Conservation (phyloP, 805 yeast species). For the Starmera dryadoides region DNA sequence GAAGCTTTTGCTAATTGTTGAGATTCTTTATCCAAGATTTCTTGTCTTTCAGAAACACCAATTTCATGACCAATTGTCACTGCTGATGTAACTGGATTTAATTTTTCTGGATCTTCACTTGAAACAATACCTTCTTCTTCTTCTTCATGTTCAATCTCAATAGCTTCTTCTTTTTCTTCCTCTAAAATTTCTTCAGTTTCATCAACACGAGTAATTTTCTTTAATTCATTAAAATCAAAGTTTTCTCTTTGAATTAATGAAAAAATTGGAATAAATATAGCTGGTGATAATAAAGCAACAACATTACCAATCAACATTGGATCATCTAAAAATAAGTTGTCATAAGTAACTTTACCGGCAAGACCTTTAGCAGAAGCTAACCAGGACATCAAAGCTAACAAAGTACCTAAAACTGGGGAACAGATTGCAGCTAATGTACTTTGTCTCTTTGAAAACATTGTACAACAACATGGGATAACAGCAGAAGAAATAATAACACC, state of each 20-base stretch:
- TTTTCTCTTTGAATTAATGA: conserved; percentile 61
- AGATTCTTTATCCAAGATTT: conserved; percentile 40
- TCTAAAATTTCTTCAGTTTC: conserved; percentile 58
- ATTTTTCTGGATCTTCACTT: conserved; percentile 11
- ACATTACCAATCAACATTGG: conserved; percentile 89
- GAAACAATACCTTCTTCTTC: conserved; percentile 23
- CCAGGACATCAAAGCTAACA: conserved; percentile 69
- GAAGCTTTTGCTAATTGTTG: conserved; percentile 47
- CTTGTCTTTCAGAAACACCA: conserved; percentile 17
- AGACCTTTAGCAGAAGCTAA: conserved; percentile 39
- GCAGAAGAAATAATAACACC: conserved; percentile 82
- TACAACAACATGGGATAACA: conserved; percentile 68
- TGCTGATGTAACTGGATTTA: conserved; percentile 24
- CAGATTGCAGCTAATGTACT: conserved; percentile 61
- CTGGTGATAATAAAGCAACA: conserved; percentile 71
- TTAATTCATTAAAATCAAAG: conserved; percentile 65
- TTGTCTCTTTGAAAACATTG: conserved; percentile 56
- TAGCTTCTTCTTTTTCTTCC: conserved; percentile 25
- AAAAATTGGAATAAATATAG: conserved; percentile 56
- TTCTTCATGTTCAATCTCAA: conserved; percentile 5
- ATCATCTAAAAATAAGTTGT: conserved; percentile 69
- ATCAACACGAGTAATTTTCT: conserved; percentile 56
- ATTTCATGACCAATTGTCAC: conserved; percentile 23
- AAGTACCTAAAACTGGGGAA: conserved; percentile 77
- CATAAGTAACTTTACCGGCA: conserved; percentile 36